A percentile compares a stretch with the other conserved stretches of the same genome.
Evolutionary conservation across 106 monocot species (phyloP).

Genomic region (Chionographis japonica): DNA sequence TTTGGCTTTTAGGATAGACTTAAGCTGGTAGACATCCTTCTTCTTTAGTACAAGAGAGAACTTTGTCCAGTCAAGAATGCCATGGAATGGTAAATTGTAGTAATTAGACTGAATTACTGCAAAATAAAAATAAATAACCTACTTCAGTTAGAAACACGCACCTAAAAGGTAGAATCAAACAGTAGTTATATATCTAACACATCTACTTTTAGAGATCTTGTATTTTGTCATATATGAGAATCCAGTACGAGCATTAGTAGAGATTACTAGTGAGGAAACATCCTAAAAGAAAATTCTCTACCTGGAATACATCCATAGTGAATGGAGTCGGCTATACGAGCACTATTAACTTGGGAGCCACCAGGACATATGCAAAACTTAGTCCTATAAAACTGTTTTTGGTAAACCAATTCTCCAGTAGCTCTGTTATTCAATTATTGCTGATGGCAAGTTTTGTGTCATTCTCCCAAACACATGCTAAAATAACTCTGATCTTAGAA

Average conservation of each 20-base stretch:
- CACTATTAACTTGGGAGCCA: constrained; percentile 98
- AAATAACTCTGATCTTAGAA: constrained; percentile 94
- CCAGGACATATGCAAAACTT: constrained; percentile 99
- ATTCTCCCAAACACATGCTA: constrained; percentile 93
- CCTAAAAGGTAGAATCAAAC: not conserved
- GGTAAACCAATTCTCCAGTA: constrained; percentile 82
- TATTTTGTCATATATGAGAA: too few relatives aligned
- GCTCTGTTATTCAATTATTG: constrained; percentile 92
- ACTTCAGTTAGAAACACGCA: not conserved
- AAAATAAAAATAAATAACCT: constrained; percentile 9
- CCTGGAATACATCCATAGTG: constrained; percentile 96
- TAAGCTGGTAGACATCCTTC: constrained; percentile 89
- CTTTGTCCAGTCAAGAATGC: constrained; percentile 81
- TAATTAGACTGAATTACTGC: constrained; percentile 90
- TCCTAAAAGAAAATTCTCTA: constrained; percentile 13
- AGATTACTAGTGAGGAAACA: not conserved
- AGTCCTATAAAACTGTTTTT: constrained; percentile 76
- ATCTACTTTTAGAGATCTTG: too few relatives aligned
- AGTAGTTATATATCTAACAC: not conserved
- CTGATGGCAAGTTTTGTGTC: constrained; percentile 96
- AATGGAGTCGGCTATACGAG: constrained; percentile 89
- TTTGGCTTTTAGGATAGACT: constrained; percentile 70
- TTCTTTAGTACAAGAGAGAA: constrained; percentile 77
- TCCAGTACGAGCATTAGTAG: too few relatives aligned
- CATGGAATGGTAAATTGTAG: constrained; percentile 89